Conservation (phyloP, 768 basidiomycete species). For the Obba rivulosa region DNA sequence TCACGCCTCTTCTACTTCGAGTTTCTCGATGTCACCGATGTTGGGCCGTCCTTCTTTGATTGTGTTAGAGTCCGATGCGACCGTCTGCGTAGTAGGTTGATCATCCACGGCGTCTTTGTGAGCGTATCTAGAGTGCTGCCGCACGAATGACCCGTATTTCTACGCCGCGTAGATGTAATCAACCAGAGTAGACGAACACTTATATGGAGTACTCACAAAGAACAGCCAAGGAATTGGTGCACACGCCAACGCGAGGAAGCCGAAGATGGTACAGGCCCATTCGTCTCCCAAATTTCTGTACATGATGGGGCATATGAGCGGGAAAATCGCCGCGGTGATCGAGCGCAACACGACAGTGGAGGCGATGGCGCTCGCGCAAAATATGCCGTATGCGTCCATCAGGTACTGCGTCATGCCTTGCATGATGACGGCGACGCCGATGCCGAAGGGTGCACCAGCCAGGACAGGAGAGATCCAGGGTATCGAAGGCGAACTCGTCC, state of each 20-base stretch:
- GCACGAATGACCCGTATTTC: constrained; percentile 14
- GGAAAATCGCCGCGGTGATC: constrained; percentile 57
- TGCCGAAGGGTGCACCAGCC: constrained; percentile 62
- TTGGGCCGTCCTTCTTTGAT: background rate
- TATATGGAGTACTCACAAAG: constrained; percentile 35
- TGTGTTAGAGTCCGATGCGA: no score
- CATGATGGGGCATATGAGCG: constrained; percentile 50
- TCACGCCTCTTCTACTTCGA: background rate
- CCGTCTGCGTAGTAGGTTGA: no score
- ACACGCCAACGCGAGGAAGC: constrained; percentile 42
- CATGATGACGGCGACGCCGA: constrained; percentile 58
- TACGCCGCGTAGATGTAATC: background rate
- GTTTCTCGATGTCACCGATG: background rate
- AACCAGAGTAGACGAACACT: background rate
- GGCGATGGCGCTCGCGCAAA: constrained; percentile 64
- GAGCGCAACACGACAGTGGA: constrained; percentile 65
- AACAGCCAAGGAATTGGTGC: constrained; percentile 54
- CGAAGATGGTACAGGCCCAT: constrained; percentile 54
- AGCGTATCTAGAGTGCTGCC: constrained; percentile 1
- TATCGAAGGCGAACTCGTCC: constrained; percentile 45
- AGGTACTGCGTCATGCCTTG: constrained; percentile 64
- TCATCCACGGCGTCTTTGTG: background rate
- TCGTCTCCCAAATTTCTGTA: constrained; percentile 47
- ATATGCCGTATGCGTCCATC: constrained; percentile 65
- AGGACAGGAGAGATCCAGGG: constrained; percentile 69